A percentile compares a stretch with the other conserved stretches of the same genome.
These are phyloP conservation scores for Arbutus unedo DNA, from an alignment of 148 eudicot species.

Conservation along the genomic window DNA sequence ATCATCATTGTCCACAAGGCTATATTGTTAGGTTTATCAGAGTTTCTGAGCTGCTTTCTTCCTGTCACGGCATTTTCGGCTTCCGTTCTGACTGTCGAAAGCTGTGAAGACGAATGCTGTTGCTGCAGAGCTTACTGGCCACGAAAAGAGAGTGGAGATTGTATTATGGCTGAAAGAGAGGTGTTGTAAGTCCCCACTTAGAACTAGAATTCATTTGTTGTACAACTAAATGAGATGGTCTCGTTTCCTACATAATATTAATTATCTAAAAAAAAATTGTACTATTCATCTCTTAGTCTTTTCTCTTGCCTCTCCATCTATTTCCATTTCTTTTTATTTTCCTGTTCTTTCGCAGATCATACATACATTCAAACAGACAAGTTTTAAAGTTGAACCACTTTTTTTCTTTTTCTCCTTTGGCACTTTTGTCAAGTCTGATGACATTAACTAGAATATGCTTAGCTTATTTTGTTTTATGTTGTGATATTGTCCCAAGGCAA, in stretches of 20 bases:
- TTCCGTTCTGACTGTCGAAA: neutral
- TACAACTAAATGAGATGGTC: neutral
- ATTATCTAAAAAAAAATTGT: too few relatives aligned
- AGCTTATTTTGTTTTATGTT: too few relatives aligned
- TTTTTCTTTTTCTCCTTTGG: too few relatives aligned
- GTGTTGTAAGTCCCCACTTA: neutral
- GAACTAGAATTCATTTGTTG: neutral
- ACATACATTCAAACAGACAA: too few relatives aligned
- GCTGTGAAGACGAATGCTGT: neutral
- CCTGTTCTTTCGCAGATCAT: too few relatives aligned
- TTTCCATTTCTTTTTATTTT: too few relatives aligned
- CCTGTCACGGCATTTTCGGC: neutral
- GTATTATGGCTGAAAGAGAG: neutral
- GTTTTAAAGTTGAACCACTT: too few relatives aligned
- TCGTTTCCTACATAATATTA: neutral
- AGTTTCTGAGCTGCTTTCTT: neutral
- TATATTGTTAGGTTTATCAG: neutral
- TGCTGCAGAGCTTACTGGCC: neutral
- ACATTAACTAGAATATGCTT: too few relatives aligned
- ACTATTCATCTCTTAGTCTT: too few relatives aligned
- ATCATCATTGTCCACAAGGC: neutral
- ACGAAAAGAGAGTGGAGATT: neutral
- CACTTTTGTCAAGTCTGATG: too few relatives aligned
- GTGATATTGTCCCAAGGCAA: too few relatives aligned
- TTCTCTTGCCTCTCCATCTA: too few relatives aligned